Evolutionary conservation across 306 rosid species (phyloP), one percentile per base, ranked within the genome.

Genomic region (Betula pendula): DNA sequence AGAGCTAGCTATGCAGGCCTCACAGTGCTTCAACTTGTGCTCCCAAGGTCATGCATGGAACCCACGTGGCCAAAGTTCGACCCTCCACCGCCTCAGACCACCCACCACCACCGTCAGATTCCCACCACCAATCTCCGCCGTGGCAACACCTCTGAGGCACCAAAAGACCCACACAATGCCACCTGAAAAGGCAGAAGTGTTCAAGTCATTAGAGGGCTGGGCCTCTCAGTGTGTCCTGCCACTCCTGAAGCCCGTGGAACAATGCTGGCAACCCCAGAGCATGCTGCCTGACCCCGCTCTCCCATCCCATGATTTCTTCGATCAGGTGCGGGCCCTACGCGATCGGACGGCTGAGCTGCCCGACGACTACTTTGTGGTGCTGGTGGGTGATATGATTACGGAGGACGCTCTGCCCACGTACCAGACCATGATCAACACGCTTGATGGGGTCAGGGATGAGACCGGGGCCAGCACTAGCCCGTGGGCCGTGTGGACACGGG

Each of bases 341-440:
- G 90, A 91, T 1, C 93, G 92, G 35, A 87, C 96, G 9, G 86
- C 84, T 17, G 90, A 77, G 65, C 76, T 93, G 5, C 89, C 98
- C 0, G 96, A 91, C 2, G 96, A 91, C 77, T 93, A 84, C 65
- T 89, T 91, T 5, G 98, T 93, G 17, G 93, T 87, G 38, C 69
- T 91, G 35, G 93, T 85, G 0, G 96, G 91, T 9, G 90, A 89
- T 16, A 89, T 91, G 96, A 76, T 91, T 33, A 91, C 97, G 3
- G 97, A 91, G 78, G 98, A 93, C 2, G 98, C 95, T 2, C 84
- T 93, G 79, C 98, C 98, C 1, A 88, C 96, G 45, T 93, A 93
- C 69, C 97, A 93, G 62, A 91, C 81, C 48, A 84, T 89, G 90
- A 73, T 91, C 62, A 91, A 88, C 71, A 88, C 87, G 22, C 73